Percentiles rank a stretch among this genome's conserved stretches.
These are phyloP conservation scores for Hypoxylon intermedium DNA, from an alignment of 495 filamentous ascomycete genomes.

Conservation along the genomic window DNA sequence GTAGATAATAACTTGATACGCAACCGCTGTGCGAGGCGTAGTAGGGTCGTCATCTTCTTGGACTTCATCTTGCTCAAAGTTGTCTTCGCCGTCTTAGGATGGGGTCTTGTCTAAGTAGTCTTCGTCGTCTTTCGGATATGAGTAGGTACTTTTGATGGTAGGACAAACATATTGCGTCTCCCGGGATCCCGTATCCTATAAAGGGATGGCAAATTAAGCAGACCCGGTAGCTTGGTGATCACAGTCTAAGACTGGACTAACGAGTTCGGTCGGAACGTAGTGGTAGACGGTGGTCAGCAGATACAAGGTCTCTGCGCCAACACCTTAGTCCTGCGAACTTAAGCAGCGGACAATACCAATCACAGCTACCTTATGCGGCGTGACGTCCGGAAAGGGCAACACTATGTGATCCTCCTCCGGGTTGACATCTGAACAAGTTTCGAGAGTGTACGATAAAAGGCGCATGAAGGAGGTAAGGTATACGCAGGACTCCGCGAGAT, in stretches of 20 bases:
- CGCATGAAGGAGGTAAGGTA: neutral
- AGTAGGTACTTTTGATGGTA: too few relatives aligned
- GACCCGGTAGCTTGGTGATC: neutral
- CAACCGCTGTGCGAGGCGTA: conserved; percentile 24
- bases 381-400: conserved; percentile 18
- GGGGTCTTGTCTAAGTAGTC: neutral
- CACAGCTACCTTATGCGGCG: conserved; percentile 18
- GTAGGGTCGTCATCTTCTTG: conserved; percentile 27
- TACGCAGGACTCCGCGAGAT: neutral
- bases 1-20: conserved; percentile 17
- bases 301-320: neutral
- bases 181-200: too few relatives aligned
- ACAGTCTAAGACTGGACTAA: neutral
- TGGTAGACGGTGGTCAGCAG: neutral
- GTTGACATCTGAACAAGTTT: conserved; percentile 1
- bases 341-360: neutral
- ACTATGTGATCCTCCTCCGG: neutral
- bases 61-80: neutral
- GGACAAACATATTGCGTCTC: too few relatives aligned
- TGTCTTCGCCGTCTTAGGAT: neutral
- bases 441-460: neutral
- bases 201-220: neutral
- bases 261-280: neutral
- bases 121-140: too few relatives aligned
- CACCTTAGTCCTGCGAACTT: conserved; percentile 8